Percentiles rank a stretch among this genome's conserved stretches.
These are phyloP conservation scores for Podochytrium sp. DNA, from an alignment of 192 early-diverging fungal species.

Conservation along the genomic window DNA sequence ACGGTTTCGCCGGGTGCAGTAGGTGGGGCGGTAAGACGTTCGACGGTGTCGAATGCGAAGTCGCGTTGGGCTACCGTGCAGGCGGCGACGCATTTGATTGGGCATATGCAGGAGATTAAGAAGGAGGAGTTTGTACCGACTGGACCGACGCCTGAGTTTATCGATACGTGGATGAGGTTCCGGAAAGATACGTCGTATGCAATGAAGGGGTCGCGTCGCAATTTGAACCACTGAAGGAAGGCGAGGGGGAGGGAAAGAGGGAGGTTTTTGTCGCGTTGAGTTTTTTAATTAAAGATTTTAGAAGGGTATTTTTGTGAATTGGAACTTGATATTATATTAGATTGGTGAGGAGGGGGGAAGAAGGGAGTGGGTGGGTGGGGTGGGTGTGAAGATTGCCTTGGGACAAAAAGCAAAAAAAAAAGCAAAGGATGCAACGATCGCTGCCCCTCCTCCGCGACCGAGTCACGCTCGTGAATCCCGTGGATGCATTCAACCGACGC, in stretches of 20 bases:
- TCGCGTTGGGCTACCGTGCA: conserved; percentile 47
- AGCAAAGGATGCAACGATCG: no score
- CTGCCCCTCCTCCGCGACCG: no score
- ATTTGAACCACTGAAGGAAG: neutral
- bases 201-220: conserved; percentile 2
- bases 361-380: no score
- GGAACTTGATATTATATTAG: no score
- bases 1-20: neutral
- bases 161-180: conserved; percentile 51
- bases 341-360: no score
- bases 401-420: no score
- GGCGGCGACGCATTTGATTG: conserved; percentile 46
- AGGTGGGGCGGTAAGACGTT: neutral
- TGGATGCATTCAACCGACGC: neutral
- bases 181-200: conserved; percentile 33
- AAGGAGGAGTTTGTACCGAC: conserved; percentile 31
- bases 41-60: neutral
- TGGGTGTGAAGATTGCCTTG: no score
- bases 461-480: neutral
- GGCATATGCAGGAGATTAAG: conserved; percentile 41
- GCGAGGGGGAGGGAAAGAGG: neutral
- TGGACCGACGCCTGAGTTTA: conserved; percentile 41
- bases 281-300: no score
- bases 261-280: no score
- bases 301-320: no score